These are phyloP conservation scores for Aspergillus indologenus DNA, from an alignment of 495 filamentous ascomycete species.

Conservation along the genomic window DNA sequence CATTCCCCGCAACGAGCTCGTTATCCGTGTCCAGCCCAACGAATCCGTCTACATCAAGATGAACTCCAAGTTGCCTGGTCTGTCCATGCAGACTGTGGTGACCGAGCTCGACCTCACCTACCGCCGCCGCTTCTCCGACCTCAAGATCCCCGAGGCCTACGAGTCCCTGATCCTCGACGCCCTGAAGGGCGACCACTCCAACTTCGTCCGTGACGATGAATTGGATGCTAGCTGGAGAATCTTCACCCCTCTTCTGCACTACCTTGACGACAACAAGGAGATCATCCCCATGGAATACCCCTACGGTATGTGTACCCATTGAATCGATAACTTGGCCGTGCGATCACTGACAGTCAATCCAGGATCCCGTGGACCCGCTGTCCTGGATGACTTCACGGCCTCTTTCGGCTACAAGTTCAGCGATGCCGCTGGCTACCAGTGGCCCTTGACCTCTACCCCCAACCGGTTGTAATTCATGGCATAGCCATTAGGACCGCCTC, in stretches of 20 bases:
- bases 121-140: constrained; percentile 94
- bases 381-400: constrained; percentile 96
- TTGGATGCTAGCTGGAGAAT: constrained; percentile 98
- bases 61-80: constrained; percentile 98
- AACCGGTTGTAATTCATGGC: constrained; percentile 63
- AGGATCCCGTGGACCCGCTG: constrained; percentile 95
- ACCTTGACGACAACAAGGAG: constrained; percentile 97
- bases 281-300: constrained; percentile 99
- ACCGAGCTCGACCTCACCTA: constrained; percentile 99
- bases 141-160: constrained; percentile 99
- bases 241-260: constrained; percentile 95
- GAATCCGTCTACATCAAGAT: constrained; percentile 99
- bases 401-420: constrained; percentile 99
- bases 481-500: constrained; percentile 7
- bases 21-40: constrained; percentile 99
- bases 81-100: constrained; percentile 99
- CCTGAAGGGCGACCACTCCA: constrained; percentile 98
- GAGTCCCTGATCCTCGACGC: constrained; percentile 97
- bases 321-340: background rate
- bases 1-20: constrained; percentile 97
- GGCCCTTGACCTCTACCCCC: constrained; percentile 68
- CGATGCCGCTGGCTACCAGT: constrained; percentile 94
- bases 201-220: constrained; percentile 99
- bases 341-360: constrained; percentile 14
- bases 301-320: constrained; percentile 66